A percentile compares a stretch with the other conserved stretches of the same genome.
phyloP scores from a whole-genome alignment of 805 yeast genomes.

The Wickerhamomyces kurtzmanii region DNA sequence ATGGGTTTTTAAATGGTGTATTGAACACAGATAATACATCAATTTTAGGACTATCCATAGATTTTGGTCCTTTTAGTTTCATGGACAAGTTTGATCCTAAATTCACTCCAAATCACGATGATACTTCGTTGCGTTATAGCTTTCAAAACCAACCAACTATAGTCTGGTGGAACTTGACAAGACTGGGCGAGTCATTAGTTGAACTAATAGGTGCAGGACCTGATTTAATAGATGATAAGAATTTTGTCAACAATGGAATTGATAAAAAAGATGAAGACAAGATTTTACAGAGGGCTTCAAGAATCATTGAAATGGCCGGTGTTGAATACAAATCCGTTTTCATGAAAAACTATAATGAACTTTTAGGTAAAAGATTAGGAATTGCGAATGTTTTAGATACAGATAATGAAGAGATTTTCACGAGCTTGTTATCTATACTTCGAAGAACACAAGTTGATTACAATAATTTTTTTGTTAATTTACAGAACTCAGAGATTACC shows the following conservation, averaged over 20 bases:
- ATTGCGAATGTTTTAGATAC: slow-evolving; percentile 30
- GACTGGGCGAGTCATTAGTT: slow-evolving; percentile 77
- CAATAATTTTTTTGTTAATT: slow-evolving; percentile 62
- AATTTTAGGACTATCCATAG: slow-evolving; percentile 78
- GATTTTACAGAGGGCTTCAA: slow-evolving; percentile 51
- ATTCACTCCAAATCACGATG: slow-evolving; percentile 89
- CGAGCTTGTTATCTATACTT: slow-evolving; percentile 43
- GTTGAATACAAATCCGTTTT: slow-evolving; percentile 57
- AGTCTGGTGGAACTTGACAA: slow-evolving; percentile 87
- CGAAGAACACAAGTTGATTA: slow-evolving; percentile 61
- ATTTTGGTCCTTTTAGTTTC: slow-evolving; percentile 91
- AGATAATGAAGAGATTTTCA: slow-evolving; percentile 24
- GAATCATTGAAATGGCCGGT: slow-evolving; percentile 53
- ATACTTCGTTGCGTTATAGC: slow-evolving; percentile 58
- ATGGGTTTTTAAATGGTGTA: slow-evolving; percentile 92
- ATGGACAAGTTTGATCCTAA: slow-evolving; percentile 77
- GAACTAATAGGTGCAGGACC: slow-evolving; percentile 72
- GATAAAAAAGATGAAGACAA: slow-evolving; percentile 39
- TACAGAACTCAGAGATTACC: slow-evolving; percentile 40
- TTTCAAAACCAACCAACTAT: slow-evolving; percentile 79
- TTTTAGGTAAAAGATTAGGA: slow-evolving; percentile 65
- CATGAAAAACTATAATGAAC: slow-evolving; percentile 42
- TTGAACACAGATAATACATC: slow-evolving; percentile 92
- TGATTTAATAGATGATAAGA: slow-evolving; percentile 32
- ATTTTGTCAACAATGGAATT: slow-evolving; percentile 30